Evolutionary conservation across 176 grass and related monocot genomes (phyloP).

Genomic region (Canna indica): DNA sequence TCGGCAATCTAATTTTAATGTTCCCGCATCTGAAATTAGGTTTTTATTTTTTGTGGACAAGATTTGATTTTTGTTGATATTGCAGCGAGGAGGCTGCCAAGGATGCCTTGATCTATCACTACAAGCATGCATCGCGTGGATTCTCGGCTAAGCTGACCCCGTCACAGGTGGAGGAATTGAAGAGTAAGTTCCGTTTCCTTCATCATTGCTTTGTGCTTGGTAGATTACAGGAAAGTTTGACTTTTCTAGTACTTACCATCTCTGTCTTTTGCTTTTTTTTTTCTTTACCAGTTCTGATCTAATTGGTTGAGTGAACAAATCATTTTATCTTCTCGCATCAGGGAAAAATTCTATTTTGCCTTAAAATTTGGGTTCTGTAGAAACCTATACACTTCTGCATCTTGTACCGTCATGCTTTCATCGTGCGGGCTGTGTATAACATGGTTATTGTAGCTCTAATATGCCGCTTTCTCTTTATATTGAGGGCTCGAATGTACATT

Average conservation of each 20-base stretch:
- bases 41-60: background rate
- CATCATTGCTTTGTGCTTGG: background rate
- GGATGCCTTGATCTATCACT: slow-evolving; percentile 53
- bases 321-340: background rate
- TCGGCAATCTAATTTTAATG: background rate
- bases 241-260: background rate
- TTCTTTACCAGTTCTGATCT: background rate
- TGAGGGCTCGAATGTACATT: background rate
- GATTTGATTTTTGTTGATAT: background rate
- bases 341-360: too few species aligned
- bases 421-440: background rate
- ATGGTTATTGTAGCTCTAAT: background rate
- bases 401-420: too few species aligned
- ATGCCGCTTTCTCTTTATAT: background rate
- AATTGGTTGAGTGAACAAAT: background rate
- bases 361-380: too few species aligned
- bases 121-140: slow-evolving; percentile 55
- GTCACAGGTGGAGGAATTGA: slow-evolving; percentile 43
- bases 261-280: background rate
- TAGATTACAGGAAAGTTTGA: background rate
- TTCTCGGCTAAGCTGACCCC: slow-evolving; percentile 78
- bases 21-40: background rate
- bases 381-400: too few species aligned
- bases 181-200: slow-evolving; percentile 38
- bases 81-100: slow-evolving; percentile 58